phyloP scores from a whole-genome alignment of 768 basidiomycete genomes.

The Kockovaella imperatae region DNA sequence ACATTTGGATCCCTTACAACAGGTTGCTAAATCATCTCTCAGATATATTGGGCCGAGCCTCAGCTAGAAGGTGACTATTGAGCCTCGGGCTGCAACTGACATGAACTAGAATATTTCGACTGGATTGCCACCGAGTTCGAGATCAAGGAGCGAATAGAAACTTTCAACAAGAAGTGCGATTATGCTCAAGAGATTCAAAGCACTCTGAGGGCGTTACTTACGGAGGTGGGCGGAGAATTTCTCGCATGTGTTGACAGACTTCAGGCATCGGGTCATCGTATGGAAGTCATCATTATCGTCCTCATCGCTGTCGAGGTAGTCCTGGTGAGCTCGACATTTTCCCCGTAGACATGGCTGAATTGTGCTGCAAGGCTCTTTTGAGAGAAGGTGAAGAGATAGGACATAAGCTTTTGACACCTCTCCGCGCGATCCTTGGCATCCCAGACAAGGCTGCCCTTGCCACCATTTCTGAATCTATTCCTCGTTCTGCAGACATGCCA shows the following conservation, averaged over 20 bases:
- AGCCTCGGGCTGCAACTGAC: neutral
- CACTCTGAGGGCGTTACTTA: conserved; percentile 76
- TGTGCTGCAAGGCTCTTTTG: conserved; percentile 31
- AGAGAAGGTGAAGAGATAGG: conserved; percentile 42
- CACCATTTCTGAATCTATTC: too few relatives aligned
- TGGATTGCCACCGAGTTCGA: conserved; percentile 78
- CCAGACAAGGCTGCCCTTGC: neutral
- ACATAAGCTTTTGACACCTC: conserved; percentile 21
- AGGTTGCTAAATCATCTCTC: conserved; percentile 45
- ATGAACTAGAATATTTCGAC: conserved; percentile 63
- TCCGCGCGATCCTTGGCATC: neutral
- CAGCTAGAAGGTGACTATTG: conserved; percentile 65
- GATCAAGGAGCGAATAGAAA: conserved; percentile 67
- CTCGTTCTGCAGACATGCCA: too few relatives aligned
- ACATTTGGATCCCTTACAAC: neutral
- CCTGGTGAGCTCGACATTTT: conserved; percentile 53
- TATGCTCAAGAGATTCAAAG: conserved; percentile 65
- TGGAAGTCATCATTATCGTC: conserved; percentile 91
- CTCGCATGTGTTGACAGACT: neutral
- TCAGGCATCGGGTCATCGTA: conserved; percentile 77
- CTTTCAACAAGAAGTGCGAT: conserved; percentile 75
- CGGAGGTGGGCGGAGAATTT: conserved; percentile 55
- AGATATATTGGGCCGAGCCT: conserved; percentile 92
- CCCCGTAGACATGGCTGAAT: neutral
- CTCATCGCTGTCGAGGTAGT: conserved; percentile 93